phyloP scores from a whole-genome alignment of 1,139 yeast species.

The Ashbya aceris region DNA sequence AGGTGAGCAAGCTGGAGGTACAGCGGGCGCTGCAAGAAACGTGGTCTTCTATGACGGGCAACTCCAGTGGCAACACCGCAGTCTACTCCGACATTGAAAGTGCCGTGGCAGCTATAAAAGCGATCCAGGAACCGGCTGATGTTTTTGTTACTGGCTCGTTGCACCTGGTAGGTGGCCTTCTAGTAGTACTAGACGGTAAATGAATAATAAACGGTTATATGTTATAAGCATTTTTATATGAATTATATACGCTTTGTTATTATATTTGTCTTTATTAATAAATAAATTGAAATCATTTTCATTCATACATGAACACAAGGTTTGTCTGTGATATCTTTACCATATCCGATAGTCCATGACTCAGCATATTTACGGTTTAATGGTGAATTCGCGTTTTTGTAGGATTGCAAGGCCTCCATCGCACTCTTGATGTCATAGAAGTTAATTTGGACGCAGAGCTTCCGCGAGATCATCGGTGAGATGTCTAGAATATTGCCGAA shows the following conservation, averaged over 20 bases:
- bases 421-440: conserved; percentile 58
- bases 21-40: conserved; percentile 64
- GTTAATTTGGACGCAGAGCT: conserved; percentile 52
- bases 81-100: conserved; percentile 72
- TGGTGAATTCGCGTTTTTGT: conserved; percentile 29
- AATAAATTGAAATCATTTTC: not conserved
- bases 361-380: conserved; percentile 39
- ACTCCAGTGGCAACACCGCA: conserved; percentile 35
- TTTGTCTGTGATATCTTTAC: conserved; percentile 57
- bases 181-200: conserved; percentile 62
- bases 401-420: conserved; percentile 48
- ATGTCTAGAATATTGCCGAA: conserved; percentile 60
- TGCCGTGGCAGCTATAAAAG: conserved; percentile 46
- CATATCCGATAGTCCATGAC: conserved; percentile 60
- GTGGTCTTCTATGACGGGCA: conserved; percentile 51
- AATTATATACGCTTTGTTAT: not conserved
- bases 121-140: conserved; percentile 39
- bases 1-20: conserved; percentile 69
- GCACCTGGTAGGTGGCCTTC: conserved; percentile 87
- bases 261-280: conserved; percentile 1
- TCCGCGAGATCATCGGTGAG: conserved; percentile 58
- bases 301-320: conserved; percentile 32
- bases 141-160: conserved; percentile 92
- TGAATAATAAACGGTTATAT: conserved; percentile 1
- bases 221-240: not conserved